Evolutionary conservation across 176 grass and related monocot genomes (phyloP), one percentile per base, ranked within the genome.

Genomic region (Panicum miliaceum): DNA sequence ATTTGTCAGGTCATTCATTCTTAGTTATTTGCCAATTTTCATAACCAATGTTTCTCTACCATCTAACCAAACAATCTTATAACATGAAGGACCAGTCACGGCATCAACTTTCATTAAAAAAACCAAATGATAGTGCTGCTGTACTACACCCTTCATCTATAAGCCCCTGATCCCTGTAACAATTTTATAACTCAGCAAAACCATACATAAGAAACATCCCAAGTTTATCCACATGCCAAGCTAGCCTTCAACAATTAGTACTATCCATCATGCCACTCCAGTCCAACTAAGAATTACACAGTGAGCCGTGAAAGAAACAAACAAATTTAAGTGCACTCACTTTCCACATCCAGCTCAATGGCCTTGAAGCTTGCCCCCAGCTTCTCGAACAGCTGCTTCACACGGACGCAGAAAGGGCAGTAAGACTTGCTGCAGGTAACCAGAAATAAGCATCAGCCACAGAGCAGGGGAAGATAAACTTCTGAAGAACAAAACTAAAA

Each of bases 291-390:
- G 27, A 32, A 74, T 42, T 80, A 25, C 43, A 54, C 8, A 60
- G n/a, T 84, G 22, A 73, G 25, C 12, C 15, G 26, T 4, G 8
- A 78, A 71, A 68, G 27, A 16, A 32, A 53, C 58, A 2, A 22
- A 6, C 26, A 72, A 74, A 72, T 2, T 19, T n/a, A 75, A 62
- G 7, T 36, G 3, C 47, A 92, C 94, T 87, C 63, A 96, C 94
- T 79, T 89, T 96, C 91, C 38, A 76, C 81, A 62, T 96, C 91
- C 48, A 96, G 8, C 67, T 96, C 94, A 51, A 96, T 75, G 15
- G 81, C 84, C 84, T 92, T 93, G 82, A 82, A 93, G 27, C 27
- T 83, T 71, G 91, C 76, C 20, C 88, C 94, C 2, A 96, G 36
- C 81, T 96, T 84, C 7, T 73, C 46, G 1, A 96, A 76, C 51